phyloP scores from a whole-genome alignment of 345 rosid species.

The Eutrema yunnanense region DNA sequence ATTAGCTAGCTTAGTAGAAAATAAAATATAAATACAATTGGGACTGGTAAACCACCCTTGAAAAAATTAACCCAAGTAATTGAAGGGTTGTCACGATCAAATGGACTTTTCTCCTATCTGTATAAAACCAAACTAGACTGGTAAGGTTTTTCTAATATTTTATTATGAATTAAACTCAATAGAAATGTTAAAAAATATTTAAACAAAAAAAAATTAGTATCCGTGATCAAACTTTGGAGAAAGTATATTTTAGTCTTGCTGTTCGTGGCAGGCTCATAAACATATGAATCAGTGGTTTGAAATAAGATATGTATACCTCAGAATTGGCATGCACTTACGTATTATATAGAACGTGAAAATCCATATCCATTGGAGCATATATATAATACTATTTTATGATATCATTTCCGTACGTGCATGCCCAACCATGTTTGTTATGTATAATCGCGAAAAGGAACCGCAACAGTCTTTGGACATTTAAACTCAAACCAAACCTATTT shows the following conservation, averaged over 20 bases:
- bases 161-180: background rate
- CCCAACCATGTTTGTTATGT: background rate
- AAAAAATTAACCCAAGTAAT: conserved; percentile 20
- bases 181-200: too few relatives aligned
- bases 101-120: background rate
- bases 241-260: background rate
- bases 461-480: background rate
- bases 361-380: background rate
- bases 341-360: background rate
- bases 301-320: background rate
- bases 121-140: background rate
- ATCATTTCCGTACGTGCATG: background rate
- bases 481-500: conserved; percentile 4
- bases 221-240: background rate
- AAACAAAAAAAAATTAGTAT: background rate
- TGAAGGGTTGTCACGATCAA: conserved; percentile 6
- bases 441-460: background rate
- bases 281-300: background rate
- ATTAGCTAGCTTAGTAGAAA: background rate
- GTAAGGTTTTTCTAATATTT: background rate
- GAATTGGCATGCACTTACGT: background rate
- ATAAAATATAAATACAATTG: background rate
- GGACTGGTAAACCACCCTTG: conserved; percentile 19
- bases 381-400: background rate
- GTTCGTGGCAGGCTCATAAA: background rate